phyloP scores from a whole-genome alignment of 495 filamentous ascomycete species.

The Bathelium albidoporum region DNA sequence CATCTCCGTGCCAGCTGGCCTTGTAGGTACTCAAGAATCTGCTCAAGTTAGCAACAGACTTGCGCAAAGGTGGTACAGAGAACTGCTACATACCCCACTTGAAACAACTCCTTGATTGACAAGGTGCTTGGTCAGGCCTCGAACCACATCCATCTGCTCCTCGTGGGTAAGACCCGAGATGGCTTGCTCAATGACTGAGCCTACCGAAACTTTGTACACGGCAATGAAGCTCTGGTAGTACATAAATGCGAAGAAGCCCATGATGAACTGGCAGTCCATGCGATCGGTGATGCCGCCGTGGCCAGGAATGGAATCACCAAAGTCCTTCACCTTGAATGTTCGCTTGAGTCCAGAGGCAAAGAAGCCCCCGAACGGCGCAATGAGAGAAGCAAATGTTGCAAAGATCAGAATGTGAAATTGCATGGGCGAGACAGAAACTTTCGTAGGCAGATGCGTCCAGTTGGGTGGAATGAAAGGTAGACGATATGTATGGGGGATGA shows the following conservation, averaged over 20 bases:
- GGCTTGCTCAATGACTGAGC: constrained; percentile 75
- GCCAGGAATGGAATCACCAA: constrained; percentile 94
- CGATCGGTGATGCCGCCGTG: constrained; percentile 98
- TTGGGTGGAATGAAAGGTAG: constrained; percentile 59
- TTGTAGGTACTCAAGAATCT: constrained; percentile 3
- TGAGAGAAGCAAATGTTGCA: constrained; percentile 89
- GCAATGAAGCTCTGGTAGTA: constrained; percentile 98
- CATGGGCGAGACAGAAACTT: constrained; percentile 68
- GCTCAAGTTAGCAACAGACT: not conserved
- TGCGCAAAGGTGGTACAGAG: not conserved
- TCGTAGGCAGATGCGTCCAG: constrained; percentile 47
- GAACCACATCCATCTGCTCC: constrained; percentile 82
- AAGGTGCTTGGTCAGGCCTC: constrained; percentile 71
- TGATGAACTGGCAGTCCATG: constrained; percentile 99
- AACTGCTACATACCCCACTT: not conserved
- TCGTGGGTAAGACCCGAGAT: constrained; percentile 74
- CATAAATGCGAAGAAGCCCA: constrained; percentile 97
- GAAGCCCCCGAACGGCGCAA: constrained; percentile 97
- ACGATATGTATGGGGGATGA: constrained; percentile 66
- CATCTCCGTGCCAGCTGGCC: not conserved
- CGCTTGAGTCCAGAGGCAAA: constrained; percentile 97
- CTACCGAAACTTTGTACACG: constrained; percentile 66
- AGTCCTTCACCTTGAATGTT: constrained; percentile 99
- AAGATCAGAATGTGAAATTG: constrained; percentile 89
- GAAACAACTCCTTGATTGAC: constrained; percentile 59